A percentile compares a stretch with the other conserved stretches of the same genome.
Evolutionary conservation across 169 alveolate species (phyloP).

Genomic region (Plasmodium relictum): DNA sequence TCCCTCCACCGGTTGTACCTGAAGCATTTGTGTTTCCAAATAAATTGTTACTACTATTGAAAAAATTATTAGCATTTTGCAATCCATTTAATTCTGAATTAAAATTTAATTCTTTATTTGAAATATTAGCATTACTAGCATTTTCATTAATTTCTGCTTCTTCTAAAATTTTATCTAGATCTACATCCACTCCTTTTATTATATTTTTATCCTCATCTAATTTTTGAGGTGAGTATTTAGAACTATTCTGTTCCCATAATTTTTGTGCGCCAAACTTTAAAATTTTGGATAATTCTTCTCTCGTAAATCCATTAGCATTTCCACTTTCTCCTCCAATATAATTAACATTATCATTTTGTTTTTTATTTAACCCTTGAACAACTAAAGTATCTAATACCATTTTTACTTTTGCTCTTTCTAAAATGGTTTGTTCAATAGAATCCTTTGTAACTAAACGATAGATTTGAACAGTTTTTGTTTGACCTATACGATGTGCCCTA

Average conservation of each 20-base stretch:
- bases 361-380: constrained; percentile 92
- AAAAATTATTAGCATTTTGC: constrained; percentile 41
- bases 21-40: constrained; percentile 27
- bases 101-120: constrained; percentile 64
- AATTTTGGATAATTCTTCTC: constrained; percentile 93
- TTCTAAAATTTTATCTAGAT: constrained; percentile 90
- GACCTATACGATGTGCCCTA: constrained; percentile 99
- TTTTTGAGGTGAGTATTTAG: constrained; percentile 62
- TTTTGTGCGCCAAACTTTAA: constrained; percentile 93
- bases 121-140: constrained; percentile 77
- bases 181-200: constrained; percentile 86
- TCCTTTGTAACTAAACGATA: constrained; percentile 96
- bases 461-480: constrained; percentile 96
- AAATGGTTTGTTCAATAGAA: constrained; percentile 97
- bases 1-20: constrained; percentile 81
- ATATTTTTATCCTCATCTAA: constrained; percentile 46
- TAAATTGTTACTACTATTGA: constrained; percentile 15
- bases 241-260: constrained; percentile 87
- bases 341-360: constrained; percentile 81
- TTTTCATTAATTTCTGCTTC: constrained; percentile 91
- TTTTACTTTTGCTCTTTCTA: constrained; percentile 98
- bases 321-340: constrained; percentile 81
- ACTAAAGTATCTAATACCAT: constrained; percentile 97
- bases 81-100: constrained; percentile 71
- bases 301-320: constrained; percentile 85